phyloP scores from a whole-genome alignment of 768 basidiomycete species.

The Leccinum disarticulatum region DNA sequence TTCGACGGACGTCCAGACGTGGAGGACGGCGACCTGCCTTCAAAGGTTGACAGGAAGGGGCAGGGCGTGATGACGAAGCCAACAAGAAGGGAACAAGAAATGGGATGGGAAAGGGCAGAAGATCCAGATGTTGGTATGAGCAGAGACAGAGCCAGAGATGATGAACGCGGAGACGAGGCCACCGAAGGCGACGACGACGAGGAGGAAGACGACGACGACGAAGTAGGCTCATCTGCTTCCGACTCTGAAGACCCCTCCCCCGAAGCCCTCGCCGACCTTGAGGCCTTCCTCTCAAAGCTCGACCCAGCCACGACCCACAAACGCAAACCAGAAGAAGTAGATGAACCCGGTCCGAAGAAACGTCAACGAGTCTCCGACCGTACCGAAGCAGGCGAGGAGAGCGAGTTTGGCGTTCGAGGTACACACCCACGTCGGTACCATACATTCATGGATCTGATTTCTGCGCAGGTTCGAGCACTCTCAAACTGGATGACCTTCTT shows the following conservation, averaged over 20 bases:
- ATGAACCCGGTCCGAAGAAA: constrained; percentile 41
- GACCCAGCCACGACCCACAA: constrained; percentile 57
- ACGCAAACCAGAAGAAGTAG: constrained; percentile 39
- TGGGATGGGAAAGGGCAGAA: constrained; percentile 27
- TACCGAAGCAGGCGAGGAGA: constrained; percentile 78
- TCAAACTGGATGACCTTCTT: constrained; percentile 73
- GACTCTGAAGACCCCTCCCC: constrained; percentile 51
- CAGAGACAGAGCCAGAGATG: constrained; percentile 38
- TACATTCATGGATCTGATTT: constrained; percentile 1
- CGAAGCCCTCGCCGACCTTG: constrained; percentile 66
- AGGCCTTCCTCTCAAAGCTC: constrained; percentile 68
- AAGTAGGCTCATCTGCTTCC: constrained; percentile 47
- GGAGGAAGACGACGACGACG: constrained; percentile 32
- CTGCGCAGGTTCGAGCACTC: constrained; percentile 39
- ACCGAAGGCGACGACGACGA: constrained; percentile 35
- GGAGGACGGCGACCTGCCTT: constrained; percentile 11
- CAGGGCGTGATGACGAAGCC: constrained; percentile 47
- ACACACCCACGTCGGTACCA: background rate
- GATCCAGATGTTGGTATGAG: constrained; percentile 32
- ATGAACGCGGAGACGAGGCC: constrained; percentile 7
- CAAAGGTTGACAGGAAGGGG: constrained; percentile 9
- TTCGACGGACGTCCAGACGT: constrained; percentile 59
- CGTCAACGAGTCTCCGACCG: constrained; percentile 64
- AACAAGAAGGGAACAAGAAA: constrained; percentile 43
- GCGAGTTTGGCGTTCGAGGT: constrained; percentile 74